Base-by-base conservation (phyloP, 306 rosid species). In the Cucurbita pepo region DNA sequence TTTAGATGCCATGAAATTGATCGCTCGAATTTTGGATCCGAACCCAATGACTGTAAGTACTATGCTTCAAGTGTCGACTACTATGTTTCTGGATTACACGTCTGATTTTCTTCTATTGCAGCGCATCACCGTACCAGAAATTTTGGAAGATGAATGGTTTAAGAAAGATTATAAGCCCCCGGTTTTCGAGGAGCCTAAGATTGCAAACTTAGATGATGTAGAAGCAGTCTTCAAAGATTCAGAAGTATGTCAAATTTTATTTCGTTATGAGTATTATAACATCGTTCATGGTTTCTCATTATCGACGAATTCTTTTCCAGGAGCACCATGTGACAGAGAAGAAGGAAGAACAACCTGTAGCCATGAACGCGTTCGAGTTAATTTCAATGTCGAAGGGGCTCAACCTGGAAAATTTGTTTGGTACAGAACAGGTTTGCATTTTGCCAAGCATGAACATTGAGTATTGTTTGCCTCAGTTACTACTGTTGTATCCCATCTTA, bases 381-480 rank as follows among this genome's bases (percentile, higher is more conserved):
- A 94, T 94, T 76, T 94, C 99, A 53, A 86, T 94, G 99, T 94
- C 99, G 13, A 86, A 83, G 83, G 99, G 99, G 57, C 96, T 94
- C 11, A 94, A 94, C 85, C 97, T 94, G 38, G 89, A 81, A 71
- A 94, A 91, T 81, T 86, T 94, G 88, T 94, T 94, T 86, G 96
- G 87, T 60, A 78, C 76, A 19, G 97, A 94, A 75, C 96, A 94
- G 99, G 99, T 94, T 59, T 73, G 76, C 22, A 11, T 44, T 56
- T 47, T 47, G 10, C 7, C 65, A 41, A 10, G 43, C 52, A 43
- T 22, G 56, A 70, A 70, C 19, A 12, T 51, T 14, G 34, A 61
- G 37, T 56, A 38, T 61, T 66, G 30, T 43, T 44, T 21, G 53
- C 44, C 30, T 65, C 71, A 41, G 52, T 64, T 64, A 4, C 71